Base-by-base conservation (phyloP, 1,284 basidiomycete genomes). In the Fistulinella staudtii region DNA sequence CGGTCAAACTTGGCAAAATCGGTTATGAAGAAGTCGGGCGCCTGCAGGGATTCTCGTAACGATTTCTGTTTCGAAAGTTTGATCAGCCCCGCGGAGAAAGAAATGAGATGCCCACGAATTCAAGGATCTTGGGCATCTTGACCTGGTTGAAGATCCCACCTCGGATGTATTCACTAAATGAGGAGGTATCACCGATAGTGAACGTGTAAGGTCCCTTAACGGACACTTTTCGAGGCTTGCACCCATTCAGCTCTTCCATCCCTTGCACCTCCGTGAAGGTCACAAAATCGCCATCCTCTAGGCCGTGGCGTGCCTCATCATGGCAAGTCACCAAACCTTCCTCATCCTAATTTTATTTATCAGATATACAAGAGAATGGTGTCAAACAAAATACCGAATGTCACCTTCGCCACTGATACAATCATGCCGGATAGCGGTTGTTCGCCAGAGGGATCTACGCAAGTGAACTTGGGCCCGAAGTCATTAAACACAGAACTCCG, bases 1-100 rank as follows among this genome's bases (percentile, higher is more conserved):
- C 93, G 84, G 60, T 99, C 95, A 58, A 93, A 98, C 67, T 99
- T 99, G 63, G 92, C 93, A 58, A 97, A 99, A 67, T 99, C 96
- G 42, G 94, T 93, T 54, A 98, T 83, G 72, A 98, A 89, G 61
- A 81, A 82, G 58, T 99, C 95, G 1, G 96, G 95, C 36, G 76
- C 66, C 55, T 79, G 75, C 46, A 92, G 66, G 5, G 93, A 93
- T 56, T 98, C 93, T 56, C 86, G 80, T 33, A 99, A 77, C 6
- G 93, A 83, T 92, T 97, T 97, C 93, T 95, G 57, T 5, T 39
- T 33, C 11, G 9, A 34, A 42, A 11, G 29, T 55, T 44, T 39
- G 30, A 36, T 37, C 37, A n/a, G 39, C 31, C 15, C 27, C 31
- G 13, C 0, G 24, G 36, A 15, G 38, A n/a, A 31, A 30, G 14